These are phyloP conservation scores for Yamadazyma endophytica DNA, from an alignment of 805 yeast genomes.

Conservation along the genomic window DNA sequence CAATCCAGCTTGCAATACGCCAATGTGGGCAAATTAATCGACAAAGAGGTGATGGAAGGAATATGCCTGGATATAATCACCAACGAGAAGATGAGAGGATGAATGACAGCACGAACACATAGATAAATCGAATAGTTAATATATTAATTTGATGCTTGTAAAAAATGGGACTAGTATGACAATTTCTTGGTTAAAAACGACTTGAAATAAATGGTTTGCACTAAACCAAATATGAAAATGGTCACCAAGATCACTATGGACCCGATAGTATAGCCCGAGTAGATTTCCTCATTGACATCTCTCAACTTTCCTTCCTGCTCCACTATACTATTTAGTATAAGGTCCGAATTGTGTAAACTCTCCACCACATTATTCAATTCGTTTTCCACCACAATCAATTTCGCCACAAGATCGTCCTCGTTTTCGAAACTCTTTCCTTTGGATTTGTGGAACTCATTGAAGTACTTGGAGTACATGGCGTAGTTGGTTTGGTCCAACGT, in stretches of 20 bases:
- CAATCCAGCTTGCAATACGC: conserved; percentile 84
- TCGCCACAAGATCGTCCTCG: conserved; percentile 29
- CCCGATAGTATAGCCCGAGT: conserved; percentile 26
- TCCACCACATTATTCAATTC: conserved; percentile 29
- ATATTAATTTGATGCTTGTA: background rate
- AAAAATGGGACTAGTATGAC: background rate
- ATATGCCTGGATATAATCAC: conserved; percentile 71
- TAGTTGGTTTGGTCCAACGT: conserved; percentile 33
- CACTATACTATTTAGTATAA: conserved; percentile 22
- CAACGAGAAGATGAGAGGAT: conserved; percentile 73
- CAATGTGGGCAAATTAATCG: conserved; percentile 64
- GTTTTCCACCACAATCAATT: conserved; percentile 22
- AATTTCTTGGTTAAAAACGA: conserved; percentile 24
- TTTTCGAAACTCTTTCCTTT: conserved; percentile 16
- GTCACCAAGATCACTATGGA: conserved; percentile 22
- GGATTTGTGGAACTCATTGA: conserved; percentile 16
- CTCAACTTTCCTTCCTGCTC: conserved; percentile 31
- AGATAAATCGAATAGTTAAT: no score
- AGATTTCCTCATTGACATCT: conserved; percentile 37
- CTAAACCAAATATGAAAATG: conserved; percentile 25
- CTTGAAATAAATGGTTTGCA: conserved; percentile 27
- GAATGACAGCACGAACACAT: no score
- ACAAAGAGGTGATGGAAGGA: conserved; percentile 65
- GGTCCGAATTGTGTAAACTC: conserved; percentile 24
- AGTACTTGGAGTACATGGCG: conserved; percentile 30